Percentiles rank a stretch among this genome's conserved stretches.
Conservation (phyloP, 1,139 yeast genomes). For the Zygosaccharomyces sapae region DNA sequence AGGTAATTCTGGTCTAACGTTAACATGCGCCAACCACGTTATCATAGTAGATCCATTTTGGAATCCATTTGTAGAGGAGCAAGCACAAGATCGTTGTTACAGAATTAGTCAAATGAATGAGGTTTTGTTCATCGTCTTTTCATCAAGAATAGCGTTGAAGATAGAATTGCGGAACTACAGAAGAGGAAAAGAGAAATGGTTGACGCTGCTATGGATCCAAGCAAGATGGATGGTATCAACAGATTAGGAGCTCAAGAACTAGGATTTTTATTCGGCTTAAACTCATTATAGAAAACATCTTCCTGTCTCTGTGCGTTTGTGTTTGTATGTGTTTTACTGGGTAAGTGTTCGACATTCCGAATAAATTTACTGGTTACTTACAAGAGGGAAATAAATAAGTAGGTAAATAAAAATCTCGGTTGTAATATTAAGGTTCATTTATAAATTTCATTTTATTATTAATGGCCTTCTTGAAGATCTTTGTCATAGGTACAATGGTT, state of each 20-base stretch:
- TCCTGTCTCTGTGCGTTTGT: too few species aligned
- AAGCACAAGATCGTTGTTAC: conserved; percentile 93
- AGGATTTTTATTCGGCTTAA: conserved; percentile 74
- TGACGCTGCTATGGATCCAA: conserved; percentile 77
- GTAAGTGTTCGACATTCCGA: too few species aligned
- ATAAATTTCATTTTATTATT: background rate
- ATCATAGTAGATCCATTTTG: conserved; percentile 90
- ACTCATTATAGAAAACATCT: conserved; percentile 30
- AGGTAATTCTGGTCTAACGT: conserved; percentile 87
- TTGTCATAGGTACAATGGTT: too few species aligned
- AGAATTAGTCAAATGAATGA: conserved; percentile 82
- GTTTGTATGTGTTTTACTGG: background rate
- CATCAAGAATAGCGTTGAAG: conserved; percentile 70
- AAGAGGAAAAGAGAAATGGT: conserved; percentile 68
- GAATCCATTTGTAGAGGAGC: conserved; percentile 96
- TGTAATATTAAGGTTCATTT: background rate
- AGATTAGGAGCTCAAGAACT: conserved; percentile 67
- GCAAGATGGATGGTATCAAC: conserved; percentile 60
- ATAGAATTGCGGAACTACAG: conserved; percentile 76
- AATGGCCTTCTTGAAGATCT: too few species aligned
- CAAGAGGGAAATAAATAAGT: background rate
- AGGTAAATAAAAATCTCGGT: background rate
- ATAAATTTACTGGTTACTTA: background rate
- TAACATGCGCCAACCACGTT: conserved; percentile 91
- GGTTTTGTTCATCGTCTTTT: conserved; percentile 72